Base-by-base conservation (phyloP, 345 rosid genomes). In the Eutrema heterophyllum region DNA sequence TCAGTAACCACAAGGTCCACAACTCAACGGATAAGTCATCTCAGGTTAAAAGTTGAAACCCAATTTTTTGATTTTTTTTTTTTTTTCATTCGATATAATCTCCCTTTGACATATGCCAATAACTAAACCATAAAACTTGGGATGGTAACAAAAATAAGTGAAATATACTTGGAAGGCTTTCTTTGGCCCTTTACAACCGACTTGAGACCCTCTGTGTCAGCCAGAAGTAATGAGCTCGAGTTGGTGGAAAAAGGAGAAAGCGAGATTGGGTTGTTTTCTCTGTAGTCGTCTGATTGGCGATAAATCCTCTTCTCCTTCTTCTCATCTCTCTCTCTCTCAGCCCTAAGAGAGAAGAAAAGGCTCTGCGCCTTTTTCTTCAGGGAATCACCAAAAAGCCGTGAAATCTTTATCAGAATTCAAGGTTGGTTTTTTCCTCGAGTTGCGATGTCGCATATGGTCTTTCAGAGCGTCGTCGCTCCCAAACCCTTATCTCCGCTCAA, bases 371-470 rank as follows among this genome's bases (percentile, higher is more conserved):
- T 74, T 72, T 74, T 58, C 71, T 18, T 38, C 35, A 11, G 27
- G 50, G 64, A 64, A 16, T 58, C 79, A 68, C 14, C 14, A 2
- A 26, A 52, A 60, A 33, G 56, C 36, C 8, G 24, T 21, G 38
- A 59, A 11, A 53, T 46, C 52, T 72, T 72, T 46, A 39, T 16
- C 59, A 0, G 30, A 63, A 33, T 46, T 7, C 60, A 9, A 65
- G 63, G 12, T 57, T 58, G 50, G 68, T 50, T 50, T 71, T 51
- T 38, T 33, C 62, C 11, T 45, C 36, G 13, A 32, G 10, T 33
- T 21, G 51, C 29, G 13, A 85, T 83, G 84, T 79, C 86, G 40
- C 82, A 81, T 64, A 76, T 81, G 68, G 60, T 85, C 68, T 76
- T 83, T 70, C 86, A 81, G 78, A 75, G 80, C 56, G 67, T 75